phyloP scores from a whole-genome alignment of 441 rosid genomes.

The Rhodomyrtus psidioides region DNA sequence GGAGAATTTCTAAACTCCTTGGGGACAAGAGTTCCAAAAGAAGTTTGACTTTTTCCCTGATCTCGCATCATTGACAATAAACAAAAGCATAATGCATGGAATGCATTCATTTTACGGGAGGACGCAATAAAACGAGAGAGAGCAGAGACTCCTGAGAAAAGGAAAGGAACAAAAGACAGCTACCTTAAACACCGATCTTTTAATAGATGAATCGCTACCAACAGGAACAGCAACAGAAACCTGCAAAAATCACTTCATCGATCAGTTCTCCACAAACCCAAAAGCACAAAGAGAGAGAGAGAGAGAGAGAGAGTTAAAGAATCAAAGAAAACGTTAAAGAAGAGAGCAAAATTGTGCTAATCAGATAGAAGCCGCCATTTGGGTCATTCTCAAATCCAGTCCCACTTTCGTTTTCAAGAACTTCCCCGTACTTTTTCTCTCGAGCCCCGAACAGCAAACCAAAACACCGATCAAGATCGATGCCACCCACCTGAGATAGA shows the following conservation, averaged over 20 bases:
- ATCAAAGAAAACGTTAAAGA: background rate
- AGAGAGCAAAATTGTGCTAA: background rate
- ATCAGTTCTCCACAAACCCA: background rate
- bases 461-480: background rate
- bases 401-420: background rate
- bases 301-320: background rate
- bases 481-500: background rate
- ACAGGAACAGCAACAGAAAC: slow-evolving; percentile 37
- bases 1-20: background rate
- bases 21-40: background rate
- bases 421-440: background rate
- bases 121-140: background rate
- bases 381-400: background rate
- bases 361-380: background rate
- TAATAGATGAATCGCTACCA: slow-evolving; percentile 30
- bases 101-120: background rate
- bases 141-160: background rate
- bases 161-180: background rate
- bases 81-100: background rate
- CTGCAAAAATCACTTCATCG: slow-evolving; percentile 14
- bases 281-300: background rate
- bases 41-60: background rate
- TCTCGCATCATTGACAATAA: background rate
- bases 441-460: background rate
- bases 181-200: slow-evolving; percentile 53